Percentiles rank a stretch among this genome's conserved stretches.
phyloP scores from a whole-genome alignment of 345 rosid genomes.

The Hibiscus syriacus region DNA sequence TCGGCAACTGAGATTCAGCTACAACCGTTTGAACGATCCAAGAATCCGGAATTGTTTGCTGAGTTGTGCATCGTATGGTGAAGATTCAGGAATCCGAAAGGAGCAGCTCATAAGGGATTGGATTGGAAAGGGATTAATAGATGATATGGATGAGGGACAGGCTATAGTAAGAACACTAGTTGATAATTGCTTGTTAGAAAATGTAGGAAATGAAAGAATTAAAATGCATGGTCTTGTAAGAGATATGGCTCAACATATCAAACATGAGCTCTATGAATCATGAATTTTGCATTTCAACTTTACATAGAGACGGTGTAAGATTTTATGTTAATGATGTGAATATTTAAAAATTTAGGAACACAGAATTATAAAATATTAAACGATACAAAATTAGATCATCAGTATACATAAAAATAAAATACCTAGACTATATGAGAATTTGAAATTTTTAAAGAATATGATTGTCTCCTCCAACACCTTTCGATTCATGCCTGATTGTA shows the following conservation, averaged over 20 bases:
- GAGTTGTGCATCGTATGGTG: not conserved
- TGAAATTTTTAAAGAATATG: no score
- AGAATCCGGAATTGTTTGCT: conserved; percentile 15
- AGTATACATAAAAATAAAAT: no score
- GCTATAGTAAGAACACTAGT: conserved; percentile 13
- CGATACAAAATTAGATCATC: no score
- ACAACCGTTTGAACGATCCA: conserved; percentile 1
- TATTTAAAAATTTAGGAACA: no score
- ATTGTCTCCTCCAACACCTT: no score
- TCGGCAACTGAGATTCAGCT: not conserved
- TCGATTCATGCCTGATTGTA: no score
- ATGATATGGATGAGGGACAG: conserved; percentile 8
- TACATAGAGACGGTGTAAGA: no score
- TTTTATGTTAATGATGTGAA: no score
- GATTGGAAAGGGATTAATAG: conserved; percentile 10
- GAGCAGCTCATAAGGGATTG: not conserved
- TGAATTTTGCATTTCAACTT: not conserved
- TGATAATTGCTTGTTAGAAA: conserved; percentile 11
- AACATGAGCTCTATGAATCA: not conserved
- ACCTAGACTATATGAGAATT: no score
- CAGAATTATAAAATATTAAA: no score
- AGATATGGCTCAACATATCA: conserved; percentile 16
- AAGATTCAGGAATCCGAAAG: not conserved
- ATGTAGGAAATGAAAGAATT: not conserved
- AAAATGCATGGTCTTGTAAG: conserved; percentile 25